Percentiles rank a stretch among this genome's conserved stretches.
Conservation (phyloP, 371 early-diverging fungal species). For the Syncephalis fuscata region DNA sequence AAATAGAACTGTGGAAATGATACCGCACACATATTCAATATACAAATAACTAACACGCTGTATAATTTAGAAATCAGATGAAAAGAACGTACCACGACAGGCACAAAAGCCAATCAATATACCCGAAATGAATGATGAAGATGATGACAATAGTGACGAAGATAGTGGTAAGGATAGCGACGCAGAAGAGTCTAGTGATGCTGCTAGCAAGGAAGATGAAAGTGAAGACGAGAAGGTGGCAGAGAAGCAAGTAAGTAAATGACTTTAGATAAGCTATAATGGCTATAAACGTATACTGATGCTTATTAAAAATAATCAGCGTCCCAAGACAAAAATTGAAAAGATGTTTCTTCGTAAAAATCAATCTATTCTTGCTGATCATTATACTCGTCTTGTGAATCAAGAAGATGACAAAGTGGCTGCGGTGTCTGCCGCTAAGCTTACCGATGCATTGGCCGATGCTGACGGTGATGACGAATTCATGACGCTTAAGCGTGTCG, state of each 20-base stretch:
- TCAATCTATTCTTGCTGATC: conserved; percentile 74
- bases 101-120: conserved; percentile 15
- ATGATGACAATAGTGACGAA: conserved; percentile 12
- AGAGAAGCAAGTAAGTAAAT: conserved; percentile 5
- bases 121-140: conserved; percentile 9
- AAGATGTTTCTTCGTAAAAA: conserved; percentile 87
- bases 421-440: background rate
- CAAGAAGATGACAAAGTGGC: conserved; percentile 24
- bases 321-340: conserved; percentile 61
- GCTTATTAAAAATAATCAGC: conserved; percentile 1
- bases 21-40: too few species aligned
- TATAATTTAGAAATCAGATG: conserved; percentile 18
- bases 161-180: too few species aligned
- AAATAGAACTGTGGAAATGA: too few species aligned
- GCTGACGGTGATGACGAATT: conserved; percentile 53
- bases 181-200: too few species aligned
- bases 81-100: conserved; percentile 37
- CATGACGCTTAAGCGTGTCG: conserved; percentile 56
- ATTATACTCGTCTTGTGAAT: conserved; percentile 68
- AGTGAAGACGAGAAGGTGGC: conserved; percentile 17
- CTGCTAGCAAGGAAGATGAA: conserved; percentile 10
- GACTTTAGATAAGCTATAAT: conserved; percentile 1
- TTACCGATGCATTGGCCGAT: conserved; percentile 1
- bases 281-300: too few species aligned
- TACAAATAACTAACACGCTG: background rate